Conservation (phyloP, 345 rosid genomes). For the Triadica sebifera region DNA sequence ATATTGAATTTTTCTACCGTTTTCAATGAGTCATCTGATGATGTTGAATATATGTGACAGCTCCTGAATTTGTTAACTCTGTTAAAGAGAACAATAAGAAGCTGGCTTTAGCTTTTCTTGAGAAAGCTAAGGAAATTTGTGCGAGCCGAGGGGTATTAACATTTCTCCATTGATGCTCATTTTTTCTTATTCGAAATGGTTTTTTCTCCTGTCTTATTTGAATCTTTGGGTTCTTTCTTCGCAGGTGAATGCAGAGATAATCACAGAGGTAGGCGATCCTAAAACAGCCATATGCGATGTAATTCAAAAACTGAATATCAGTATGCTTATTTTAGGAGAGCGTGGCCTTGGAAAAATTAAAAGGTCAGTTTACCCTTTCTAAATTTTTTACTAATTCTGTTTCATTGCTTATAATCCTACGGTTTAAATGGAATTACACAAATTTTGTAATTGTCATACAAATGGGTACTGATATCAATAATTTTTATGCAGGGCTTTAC, state of each 20-base stretch:
- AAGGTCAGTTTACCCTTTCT: conserved; percentile 4
- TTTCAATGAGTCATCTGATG: not conserved
- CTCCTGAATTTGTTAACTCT: not conserved
- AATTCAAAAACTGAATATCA: conserved; percentile 12
- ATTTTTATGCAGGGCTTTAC: conserved; percentile 7
- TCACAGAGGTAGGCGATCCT: conserved; percentile 24
- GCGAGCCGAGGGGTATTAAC: conserved; percentile 14
- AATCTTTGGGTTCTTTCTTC: not conserved
- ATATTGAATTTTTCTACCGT: too few relatives aligned
- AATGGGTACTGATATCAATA: not conserved
- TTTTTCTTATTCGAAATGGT: not conserved
- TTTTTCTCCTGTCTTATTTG: not conserved
- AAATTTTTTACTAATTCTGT: not conserved
- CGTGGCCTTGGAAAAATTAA: conserved; percentile 11
- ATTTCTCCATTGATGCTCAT: not conserved
- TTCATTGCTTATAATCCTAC: not conserved
- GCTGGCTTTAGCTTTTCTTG: conserved; percentile 7
- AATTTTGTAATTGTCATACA: not conserved
- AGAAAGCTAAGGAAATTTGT: conserved; percentile 18
- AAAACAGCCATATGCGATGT: conserved; percentile 20
- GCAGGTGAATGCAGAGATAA: conserved; percentile 19
- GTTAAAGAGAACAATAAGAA: conserved; percentile 6
- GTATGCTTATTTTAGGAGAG: conserved; percentile 22
- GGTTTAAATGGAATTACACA: too few relatives aligned
- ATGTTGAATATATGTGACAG: not conserved